Evolutionary conservation across 2,329 filamentous ascomycete species (phyloP).

Genomic region (Xylaria sp.): DNA sequence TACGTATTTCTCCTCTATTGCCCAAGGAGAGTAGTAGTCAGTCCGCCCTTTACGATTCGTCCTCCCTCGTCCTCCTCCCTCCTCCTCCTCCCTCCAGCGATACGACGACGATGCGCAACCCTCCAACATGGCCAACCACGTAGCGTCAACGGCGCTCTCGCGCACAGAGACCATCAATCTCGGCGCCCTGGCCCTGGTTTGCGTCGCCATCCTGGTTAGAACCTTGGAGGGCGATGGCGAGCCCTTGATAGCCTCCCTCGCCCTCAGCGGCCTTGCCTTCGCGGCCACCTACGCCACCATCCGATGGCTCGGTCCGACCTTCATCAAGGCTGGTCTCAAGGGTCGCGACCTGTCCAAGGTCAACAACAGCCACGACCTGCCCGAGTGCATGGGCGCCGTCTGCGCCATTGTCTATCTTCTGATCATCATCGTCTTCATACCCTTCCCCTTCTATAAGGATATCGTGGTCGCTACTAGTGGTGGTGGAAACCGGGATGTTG

Average conservation of each 20-base stretch:
- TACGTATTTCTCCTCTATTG: background rate
- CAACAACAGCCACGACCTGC: slow-evolving; percentile 65
- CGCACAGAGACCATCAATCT: slow-evolving; percentile 64
- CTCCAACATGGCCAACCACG: slow-evolving; percentile 43
- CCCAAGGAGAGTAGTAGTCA: background rate
- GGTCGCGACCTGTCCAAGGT: slow-evolving; percentile 88
- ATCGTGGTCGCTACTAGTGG: slow-evolving; percentile 95
- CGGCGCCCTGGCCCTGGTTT: slow-evolving; percentile 72
- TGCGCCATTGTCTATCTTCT: slow-evolving; percentile 93
- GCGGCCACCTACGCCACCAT: slow-evolving; percentile 85
- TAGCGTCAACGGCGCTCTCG: slow-evolving; percentile 57
- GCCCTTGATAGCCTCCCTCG: slow-evolving; percentile 86
- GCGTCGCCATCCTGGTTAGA: slow-evolving; percentile 78
- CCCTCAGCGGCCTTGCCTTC: slow-evolving; percentile 87
- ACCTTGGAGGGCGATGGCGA: slow-evolving; percentile 84
- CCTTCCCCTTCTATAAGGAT: slow-evolving; percentile 98
- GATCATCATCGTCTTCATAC: slow-evolving; percentile 89
- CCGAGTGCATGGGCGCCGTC: slow-evolving; percentile 95
- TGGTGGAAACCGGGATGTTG: slow-evolving; percentile 89
- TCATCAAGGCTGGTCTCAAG: slow-evolving; percentile 87
- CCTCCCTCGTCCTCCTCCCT: background rate
- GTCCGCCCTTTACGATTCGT: background rate
- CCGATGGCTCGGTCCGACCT: slow-evolving; percentile 90
- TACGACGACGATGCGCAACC: slow-evolving; percentile 27
- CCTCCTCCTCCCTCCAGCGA: background rate